phyloP scores from a whole-genome alignment of 768 basidiomycete genomes.

The Steccherinum ochraceum region DNA sequence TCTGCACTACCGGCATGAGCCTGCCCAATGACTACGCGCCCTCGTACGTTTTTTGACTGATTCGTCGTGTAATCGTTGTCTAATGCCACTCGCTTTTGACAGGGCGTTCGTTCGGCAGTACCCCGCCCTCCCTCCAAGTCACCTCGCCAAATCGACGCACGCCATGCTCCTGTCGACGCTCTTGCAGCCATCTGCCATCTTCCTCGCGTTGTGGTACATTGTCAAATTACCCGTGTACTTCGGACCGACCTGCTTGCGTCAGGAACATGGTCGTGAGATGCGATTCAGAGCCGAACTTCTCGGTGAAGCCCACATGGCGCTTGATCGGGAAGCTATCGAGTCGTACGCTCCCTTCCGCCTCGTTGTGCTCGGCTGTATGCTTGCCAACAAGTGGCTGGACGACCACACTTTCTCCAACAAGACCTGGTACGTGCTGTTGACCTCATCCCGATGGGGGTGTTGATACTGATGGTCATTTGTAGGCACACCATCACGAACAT shows the following conservation, averaged over 20 bases:
- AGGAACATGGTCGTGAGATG: slow-evolving; percentile 51
- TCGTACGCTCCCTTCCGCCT: slow-evolving; percentile 64
- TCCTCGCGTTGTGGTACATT: slow-evolving; percentile 80
- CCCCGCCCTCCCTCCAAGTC: slow-evolving; percentile 40
- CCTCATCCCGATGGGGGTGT: background rate
- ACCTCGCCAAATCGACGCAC: slow-evolving; percentile 58
- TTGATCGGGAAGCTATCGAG: slow-evolving; percentile 46
- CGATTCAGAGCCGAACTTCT: slow-evolving; percentile 61
- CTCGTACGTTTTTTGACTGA: slow-evolving; percentile 38
- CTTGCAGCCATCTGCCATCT: slow-evolving; percentile 74
- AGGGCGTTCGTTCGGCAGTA: slow-evolving; percentile 30
- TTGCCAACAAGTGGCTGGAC: slow-evolving; percentile 85
- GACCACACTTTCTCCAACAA: slow-evolving; percentile 89
- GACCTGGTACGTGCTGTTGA: slow-evolving; percentile 59
- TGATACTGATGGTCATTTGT: background rate
- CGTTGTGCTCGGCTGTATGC: slow-evolving; percentile 75
- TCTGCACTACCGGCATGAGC: slow-evolving; percentile 66
- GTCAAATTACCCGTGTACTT: slow-evolving; percentile 69
- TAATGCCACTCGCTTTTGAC: background rate
- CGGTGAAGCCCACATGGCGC: slow-evolving; percentile 37
- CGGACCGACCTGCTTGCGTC: slow-evolving; percentile 37
- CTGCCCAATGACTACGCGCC: slow-evolving; percentile 49
- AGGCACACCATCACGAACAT: slow-evolving; percentile 82
- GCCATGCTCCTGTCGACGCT: slow-evolving; percentile 72
- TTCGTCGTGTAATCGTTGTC: background rate